phyloP scores from a whole-genome alignment of 2,329 filamentous ascomycete genomes.

The Penicillium paneum region DNA sequence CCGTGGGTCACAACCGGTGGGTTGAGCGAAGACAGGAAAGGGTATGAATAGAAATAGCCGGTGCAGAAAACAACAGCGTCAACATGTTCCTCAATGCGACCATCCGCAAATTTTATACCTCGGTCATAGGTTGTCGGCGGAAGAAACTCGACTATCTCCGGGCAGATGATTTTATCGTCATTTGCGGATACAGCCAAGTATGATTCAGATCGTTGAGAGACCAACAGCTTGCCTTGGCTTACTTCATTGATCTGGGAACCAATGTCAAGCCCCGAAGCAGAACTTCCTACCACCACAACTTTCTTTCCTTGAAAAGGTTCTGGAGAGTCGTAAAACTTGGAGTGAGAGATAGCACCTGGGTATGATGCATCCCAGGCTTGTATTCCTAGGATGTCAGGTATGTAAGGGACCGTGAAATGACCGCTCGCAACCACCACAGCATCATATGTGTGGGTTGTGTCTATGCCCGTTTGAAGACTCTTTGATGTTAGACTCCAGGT shows the following conservation, averaged over 20 bases:
- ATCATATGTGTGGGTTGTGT: constrained; percentile 58
- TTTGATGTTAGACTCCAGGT: constrained; percentile 62
- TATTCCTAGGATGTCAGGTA: constrained; percentile 63
- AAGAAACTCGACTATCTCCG: constrained; percentile 54
- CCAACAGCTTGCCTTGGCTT: constrained; percentile 59
- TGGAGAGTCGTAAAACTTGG: constrained; percentile 73
- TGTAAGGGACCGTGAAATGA: constrained; percentile 67
- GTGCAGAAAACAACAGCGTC: constrained; percentile 84
- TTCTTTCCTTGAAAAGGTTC: constrained; percentile 64
- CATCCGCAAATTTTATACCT: constrained; percentile 65
- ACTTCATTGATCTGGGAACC: constrained; percentile 67
- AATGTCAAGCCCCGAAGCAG: constrained; percentile 81
- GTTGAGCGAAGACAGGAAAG: constrained; percentile 58
- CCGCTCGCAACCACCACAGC: constrained; percentile 73
- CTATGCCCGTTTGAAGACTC: constrained; percentile 47
- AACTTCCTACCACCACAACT: constrained; percentile 79
- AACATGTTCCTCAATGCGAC: constrained; percentile 61
- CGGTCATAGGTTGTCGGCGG: constrained; percentile 52
- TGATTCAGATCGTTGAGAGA: constrained; percentile 57
- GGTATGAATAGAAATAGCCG: constrained; percentile 81
- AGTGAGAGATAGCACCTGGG: constrained; percentile 64
- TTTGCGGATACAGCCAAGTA: constrained; percentile 40
- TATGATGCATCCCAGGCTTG: constrained; percentile 57
- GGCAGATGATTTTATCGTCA: constrained; percentile 56
- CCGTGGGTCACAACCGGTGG: constrained; percentile 66